Conservation (phyloP, 106 monocot species). For the Allium sativum region DNA sequence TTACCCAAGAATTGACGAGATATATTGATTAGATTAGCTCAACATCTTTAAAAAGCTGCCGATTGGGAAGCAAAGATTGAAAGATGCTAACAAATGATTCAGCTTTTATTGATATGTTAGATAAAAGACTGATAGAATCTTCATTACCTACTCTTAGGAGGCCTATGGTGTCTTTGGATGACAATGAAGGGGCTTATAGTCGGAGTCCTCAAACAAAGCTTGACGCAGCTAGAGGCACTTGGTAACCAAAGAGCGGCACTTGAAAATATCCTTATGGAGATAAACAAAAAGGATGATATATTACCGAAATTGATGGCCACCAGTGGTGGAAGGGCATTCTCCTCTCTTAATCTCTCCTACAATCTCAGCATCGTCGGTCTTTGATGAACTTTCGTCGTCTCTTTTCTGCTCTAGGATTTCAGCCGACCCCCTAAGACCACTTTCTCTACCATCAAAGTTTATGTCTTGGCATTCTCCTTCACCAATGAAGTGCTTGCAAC, state of each 20-base stretch:
- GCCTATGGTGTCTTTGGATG: constrained; percentile 96
- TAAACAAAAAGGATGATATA: constrained; percentile 99
- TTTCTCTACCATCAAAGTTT: too few species aligned
- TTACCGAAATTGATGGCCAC: too few species aligned
- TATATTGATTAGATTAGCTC: constrained; percentile 72
- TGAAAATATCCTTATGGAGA: constrained; percentile 89
- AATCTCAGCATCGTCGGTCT: too few species aligned
- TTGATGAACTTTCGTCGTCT: too few species aligned
- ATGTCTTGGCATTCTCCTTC: too few species aligned
- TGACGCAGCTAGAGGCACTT: constrained; percentile 81
- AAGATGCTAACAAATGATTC: constrained; percentile 53
- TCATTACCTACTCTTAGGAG: constrained; percentile 87
- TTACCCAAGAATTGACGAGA: constrained; percentile 75
- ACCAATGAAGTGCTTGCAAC: too few species aligned
- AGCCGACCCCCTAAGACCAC: too few species aligned
- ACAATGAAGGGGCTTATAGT: constrained; percentile 94
- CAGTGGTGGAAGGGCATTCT: too few species aligned
- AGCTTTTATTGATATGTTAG: constrained; percentile 61
- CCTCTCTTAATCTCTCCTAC: too few species aligned
- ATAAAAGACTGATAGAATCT: constrained; percentile 74
- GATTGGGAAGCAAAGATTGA: constrained; percentile 86
- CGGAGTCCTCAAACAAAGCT: constrained; percentile 91
- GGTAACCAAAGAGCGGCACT: constrained; percentile 80
- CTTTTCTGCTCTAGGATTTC: too few species aligned
- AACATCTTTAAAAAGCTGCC: constrained; percentile 61